phyloP scores from a whole-genome alignment of 202 grass and related monocot species.

The Bolboschoenoplectus hybrid region DNA sequence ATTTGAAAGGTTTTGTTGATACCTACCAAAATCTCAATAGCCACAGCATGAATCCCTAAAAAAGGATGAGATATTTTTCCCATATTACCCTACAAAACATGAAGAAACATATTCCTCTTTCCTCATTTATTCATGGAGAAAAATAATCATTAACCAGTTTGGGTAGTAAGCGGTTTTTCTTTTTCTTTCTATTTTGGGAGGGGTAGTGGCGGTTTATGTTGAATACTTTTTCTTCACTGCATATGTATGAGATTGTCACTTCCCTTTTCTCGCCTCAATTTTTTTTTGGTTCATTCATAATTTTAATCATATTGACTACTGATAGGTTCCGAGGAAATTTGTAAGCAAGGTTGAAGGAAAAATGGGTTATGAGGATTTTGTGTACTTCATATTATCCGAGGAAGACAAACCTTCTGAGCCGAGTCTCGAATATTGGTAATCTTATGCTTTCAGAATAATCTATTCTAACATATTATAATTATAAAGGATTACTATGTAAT shows the following conservation, averaged over 20 bases:
- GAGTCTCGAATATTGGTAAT: conserved; percentile 87
- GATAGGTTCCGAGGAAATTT: conserved; percentile 96
- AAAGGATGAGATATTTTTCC: not conserved
- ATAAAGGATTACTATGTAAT: conserved; percentile 5
- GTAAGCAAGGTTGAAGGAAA: conserved; percentile 85
- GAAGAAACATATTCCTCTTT: not conserved
- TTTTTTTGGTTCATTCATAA: conserved; percentile 38
- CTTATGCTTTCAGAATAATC: conserved; percentile 22
- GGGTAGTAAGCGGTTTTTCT: not conserved
- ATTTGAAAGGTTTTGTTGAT: conserved; percentile 1
- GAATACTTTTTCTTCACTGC: not conserved
- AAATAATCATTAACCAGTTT: not conserved
- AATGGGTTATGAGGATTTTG: conserved; percentile 99
- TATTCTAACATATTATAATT: not conserved
- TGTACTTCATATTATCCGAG: conserved; percentile 95
- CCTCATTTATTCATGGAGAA: not conserved
- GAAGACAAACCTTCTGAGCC: conserved; percentile 93
- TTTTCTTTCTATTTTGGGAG: not conserved
- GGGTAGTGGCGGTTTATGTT: not conserved
- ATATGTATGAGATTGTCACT: conserved; percentile 9
- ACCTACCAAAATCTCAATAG: not conserved
- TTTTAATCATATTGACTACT: conserved; percentile 29
- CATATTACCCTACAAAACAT: not conserved
- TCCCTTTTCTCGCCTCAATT: conserved; percentile 20
- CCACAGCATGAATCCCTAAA: not conserved